A percentile compares a stretch with the other conserved stretches of the same genome.
These are phyloP conservation scores for Trametes villosa DNA, from an alignment of 768 basidiomycete species.

Conservation along the genomic window DNA sequence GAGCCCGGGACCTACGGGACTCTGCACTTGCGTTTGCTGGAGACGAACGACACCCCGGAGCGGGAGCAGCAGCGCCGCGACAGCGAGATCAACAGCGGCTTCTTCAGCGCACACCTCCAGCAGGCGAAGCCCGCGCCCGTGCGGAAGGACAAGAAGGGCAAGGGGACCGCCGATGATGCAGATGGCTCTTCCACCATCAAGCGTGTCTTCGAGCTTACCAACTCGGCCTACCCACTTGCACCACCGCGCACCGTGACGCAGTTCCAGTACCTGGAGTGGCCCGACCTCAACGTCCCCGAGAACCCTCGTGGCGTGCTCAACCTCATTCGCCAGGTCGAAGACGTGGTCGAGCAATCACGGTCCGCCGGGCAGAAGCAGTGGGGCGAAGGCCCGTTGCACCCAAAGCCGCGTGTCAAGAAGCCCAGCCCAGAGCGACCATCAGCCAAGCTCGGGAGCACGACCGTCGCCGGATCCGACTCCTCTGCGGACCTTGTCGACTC, in stretches of 20 bases:
- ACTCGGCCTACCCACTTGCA: slow-evolving; percentile 60
- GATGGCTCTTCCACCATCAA: slow-evolving; percentile 45
- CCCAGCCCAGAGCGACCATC: slow-evolving; percentile 1
- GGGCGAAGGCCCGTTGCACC: slow-evolving; percentile 31
- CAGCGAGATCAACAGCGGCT: slow-evolving; percentile 29
- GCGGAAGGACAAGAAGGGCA: slow-evolving; percentile 6
- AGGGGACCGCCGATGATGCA: slow-evolving; percentile 11
- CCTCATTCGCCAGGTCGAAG: slow-evolving; percentile 74
- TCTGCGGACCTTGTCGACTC: slow-evolving; percentile 48
- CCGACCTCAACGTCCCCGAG: slow-evolving; percentile 94
- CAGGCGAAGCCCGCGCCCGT: slow-evolving; percentile 5
- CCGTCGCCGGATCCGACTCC: neutral
- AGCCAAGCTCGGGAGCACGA: neutral
- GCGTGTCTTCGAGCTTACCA: slow-evolving; percentile 70
- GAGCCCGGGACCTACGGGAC: slow-evolving; percentile 69
- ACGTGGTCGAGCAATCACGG: slow-evolving; percentile 31
- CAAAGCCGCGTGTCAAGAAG: neutral
- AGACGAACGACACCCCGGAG: slow-evolving; percentile 51
- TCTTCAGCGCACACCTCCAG: slow-evolving; percentile 47
- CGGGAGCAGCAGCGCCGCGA: slow-evolving; percentile 31
- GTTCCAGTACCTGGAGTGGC: slow-evolving; percentile 94
- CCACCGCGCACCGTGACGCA: slow-evolving; percentile 76
- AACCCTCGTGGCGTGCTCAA: slow-evolving; percentile 75
- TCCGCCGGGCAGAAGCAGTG: slow-evolving; percentile 26
- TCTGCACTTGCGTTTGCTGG: slow-evolving; percentile 59